Percentiles rank a stretch among this genome's conserved stretches.
Conservation (phyloP, 306 rosid genomes). For the Boehmeria nivea region DNA sequence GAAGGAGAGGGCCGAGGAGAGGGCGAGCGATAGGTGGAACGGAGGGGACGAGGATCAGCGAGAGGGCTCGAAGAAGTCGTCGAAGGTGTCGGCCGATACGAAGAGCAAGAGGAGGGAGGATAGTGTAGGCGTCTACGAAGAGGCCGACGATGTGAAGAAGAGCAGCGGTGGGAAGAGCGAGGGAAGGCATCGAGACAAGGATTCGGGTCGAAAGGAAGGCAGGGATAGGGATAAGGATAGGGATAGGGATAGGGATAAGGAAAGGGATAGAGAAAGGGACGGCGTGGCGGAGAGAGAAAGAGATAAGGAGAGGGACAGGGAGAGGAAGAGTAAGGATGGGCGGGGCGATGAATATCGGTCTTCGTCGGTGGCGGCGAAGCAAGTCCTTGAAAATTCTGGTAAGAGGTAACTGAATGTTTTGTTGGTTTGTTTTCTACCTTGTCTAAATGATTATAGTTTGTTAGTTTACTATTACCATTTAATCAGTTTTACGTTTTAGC, state of each 20-base stretch:
- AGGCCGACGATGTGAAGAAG: constrained; percentile 68
- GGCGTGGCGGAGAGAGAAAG: constrained; percentile 59
- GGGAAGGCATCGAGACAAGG: constrained; percentile 73
- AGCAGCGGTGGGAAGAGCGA: constrained; percentile 57
- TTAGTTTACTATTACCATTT: neutral
- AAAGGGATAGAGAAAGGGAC: constrained; percentile 21
- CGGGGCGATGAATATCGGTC: constrained; percentile 59
- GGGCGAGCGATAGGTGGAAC: constrained; percentile 85
- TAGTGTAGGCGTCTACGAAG: constrained; percentile 56
- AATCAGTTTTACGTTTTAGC: no score
- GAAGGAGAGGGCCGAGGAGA: constrained; percentile 51
- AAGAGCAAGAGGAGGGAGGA: constrained; percentile 75
- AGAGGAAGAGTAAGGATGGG: constrained; percentile 53
- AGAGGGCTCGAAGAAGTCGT: constrained; percentile 55
- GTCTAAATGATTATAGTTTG: neutral
- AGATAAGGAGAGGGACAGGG: constrained; percentile 65
- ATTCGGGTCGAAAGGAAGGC: constrained; percentile 67
- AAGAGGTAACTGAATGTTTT: constrained; percentile 44
- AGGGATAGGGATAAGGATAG: constrained; percentile 63
- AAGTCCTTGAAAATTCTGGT: constrained; percentile 70
- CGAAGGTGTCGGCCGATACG: constrained; percentile 57
- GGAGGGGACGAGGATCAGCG: constrained; percentile 65
- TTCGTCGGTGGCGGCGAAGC: constrained; percentile 31
- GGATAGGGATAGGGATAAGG: constrained; percentile 39
- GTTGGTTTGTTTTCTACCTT: neutral